Base-by-base conservation (phyloP, 2,329 filamentous ascomycete genomes). In the Cytospora piceae region DNA sequence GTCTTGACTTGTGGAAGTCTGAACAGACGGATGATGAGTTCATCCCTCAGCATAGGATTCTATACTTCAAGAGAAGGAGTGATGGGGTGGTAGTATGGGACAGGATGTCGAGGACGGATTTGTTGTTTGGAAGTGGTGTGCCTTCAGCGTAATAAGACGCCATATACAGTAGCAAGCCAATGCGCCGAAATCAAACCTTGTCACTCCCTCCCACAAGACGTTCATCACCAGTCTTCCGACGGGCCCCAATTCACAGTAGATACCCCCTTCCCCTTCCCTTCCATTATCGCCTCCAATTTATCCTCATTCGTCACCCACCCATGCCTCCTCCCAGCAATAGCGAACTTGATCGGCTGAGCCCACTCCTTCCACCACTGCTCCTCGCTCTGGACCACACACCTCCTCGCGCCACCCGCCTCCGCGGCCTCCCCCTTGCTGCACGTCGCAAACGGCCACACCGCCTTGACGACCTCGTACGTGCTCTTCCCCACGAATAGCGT, bases 21-120 rank as follows among this genome's bases (percentile, higher is more conserved):
- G 86, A 88, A 71, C 82, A 85, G 74, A 88, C 86, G 37, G 83
- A 89, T 69, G 85, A 89, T 66, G 87, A 89, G 73, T 90, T 88
- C 71, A 88, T 90, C 63, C 87, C 87, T 8, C 85, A 88, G 74
- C 86, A 89, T 71, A 79, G 87, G 20, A 86, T 89, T 68, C 72
- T 87, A 64, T 88, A 87, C 73, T 89, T 89, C 71, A 85, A 82
- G 73, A 78, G 81, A 14, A 80, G 74, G 72, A 82, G 79, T 64
- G 84, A 85, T 66, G 79, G 79, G 0, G 73, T 72, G 5, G 73
- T 83, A n/a, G 77, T 88, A 4, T 89, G 87, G 86, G 85, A 89
- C 70, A 76, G 83, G 67, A 79, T 78, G 69, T 79, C 77, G 67
- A 82, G 84, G 69, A 78, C 78, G 58, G 86, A 88, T 71, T 74